phyloP scores from a whole-genome alignment of 805 yeast species.

The Zygosaccharomyces gambellarensis region DNA sequence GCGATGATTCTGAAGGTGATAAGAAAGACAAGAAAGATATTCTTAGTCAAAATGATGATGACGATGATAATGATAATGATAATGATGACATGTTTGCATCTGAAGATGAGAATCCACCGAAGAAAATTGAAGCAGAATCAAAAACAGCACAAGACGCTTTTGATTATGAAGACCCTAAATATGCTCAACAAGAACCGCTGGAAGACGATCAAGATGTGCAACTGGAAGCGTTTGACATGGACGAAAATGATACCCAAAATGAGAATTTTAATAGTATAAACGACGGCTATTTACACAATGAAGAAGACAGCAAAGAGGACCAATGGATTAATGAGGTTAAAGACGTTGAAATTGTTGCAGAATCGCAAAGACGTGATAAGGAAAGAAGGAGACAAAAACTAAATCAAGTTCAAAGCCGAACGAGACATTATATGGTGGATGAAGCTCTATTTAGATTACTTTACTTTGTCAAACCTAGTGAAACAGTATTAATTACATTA shows the following conservation, averaged over 20 bases:
- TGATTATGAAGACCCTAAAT: slow-evolving; percentile 17
- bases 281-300: slow-evolving; percentile 8
- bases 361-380: slow-evolving; percentile 14
- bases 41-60: not conserved
- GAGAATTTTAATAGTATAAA: not conserved
- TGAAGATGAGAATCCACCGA: slow-evolving; percentile 18
- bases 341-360: slow-evolving; percentile 10
- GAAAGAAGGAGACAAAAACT: slow-evolving; percentile 21
- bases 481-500: slow-evolving; percentile 46
- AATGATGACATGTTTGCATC: slow-evolving; percentile 46
- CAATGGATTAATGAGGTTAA: slow-evolving; percentile 25
- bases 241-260: slow-evolving; percentile 38
- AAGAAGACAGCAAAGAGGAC: slow-evolving; percentile 21
- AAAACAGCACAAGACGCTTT: slow-evolving; percentile 18
- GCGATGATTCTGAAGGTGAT: slow-evolving; percentile 5
- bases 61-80: slow-evolving; percentile 18
- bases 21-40: not conserved
- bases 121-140: not conserved
- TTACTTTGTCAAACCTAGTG: slow-evolving; percentile 41
- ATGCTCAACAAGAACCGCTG: slow-evolving; percentile 19
- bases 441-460: slow-evolving; percentile 33
- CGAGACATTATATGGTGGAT: slow-evolving; percentile 23
- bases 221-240: slow-evolving; percentile 49
- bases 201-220: slow-evolving; percentile 28
- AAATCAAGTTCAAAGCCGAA: slow-evolving; percentile 15